A percentile compares a stretch with the other conserved stretches of the same genome.
phyloP scores from a whole-genome alignment of 2,329 filamentous ascomycete genomes.

The Aspergillus persii region DNA sequence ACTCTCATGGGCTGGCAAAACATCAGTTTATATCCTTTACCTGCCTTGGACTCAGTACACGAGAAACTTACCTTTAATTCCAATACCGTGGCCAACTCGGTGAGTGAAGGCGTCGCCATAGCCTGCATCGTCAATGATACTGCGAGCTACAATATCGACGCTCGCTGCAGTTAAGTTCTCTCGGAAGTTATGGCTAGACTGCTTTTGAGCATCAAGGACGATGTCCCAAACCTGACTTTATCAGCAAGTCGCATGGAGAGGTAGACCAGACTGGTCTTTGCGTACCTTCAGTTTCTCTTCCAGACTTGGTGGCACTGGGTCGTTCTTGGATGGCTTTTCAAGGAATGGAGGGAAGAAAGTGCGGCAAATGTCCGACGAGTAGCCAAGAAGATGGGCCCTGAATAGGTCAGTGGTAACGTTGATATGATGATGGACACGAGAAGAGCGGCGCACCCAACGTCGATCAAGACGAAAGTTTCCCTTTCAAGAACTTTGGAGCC shows the following conservation, averaged over 20 bases:
- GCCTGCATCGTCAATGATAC: constrained; percentile 57
- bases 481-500: constrained; percentile 51
- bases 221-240: constrained; percentile 53
- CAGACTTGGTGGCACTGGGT: constrained; percentile 17
- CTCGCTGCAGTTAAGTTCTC: constrained; percentile 56
- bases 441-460: constrained; percentile 47
- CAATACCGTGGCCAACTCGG: constrained; percentile 62
- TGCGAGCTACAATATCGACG: constrained; percentile 60
- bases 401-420: neutral
- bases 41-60: neutral
- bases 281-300: constrained; percentile 48
- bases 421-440: neutral
- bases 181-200: constrained; percentile 52
- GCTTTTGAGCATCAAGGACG: constrained; percentile 61
- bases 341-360: constrained; percentile 54
- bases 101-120: constrained; percentile 62
- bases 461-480: constrained; percentile 61
- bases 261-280: neutral
- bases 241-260: neutral
- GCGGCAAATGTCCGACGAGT: constrained; percentile 63
- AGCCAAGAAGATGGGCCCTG: constrained; percentile 59
- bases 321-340: constrained; percentile 19
- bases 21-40: neutral
- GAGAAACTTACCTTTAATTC: constrained; percentile 53
- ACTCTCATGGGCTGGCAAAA: constrained; percentile 53